Conservation (phyloP, 495 filamentous ascomycete genomes). For the Rhypophila decipiens region DNA sequence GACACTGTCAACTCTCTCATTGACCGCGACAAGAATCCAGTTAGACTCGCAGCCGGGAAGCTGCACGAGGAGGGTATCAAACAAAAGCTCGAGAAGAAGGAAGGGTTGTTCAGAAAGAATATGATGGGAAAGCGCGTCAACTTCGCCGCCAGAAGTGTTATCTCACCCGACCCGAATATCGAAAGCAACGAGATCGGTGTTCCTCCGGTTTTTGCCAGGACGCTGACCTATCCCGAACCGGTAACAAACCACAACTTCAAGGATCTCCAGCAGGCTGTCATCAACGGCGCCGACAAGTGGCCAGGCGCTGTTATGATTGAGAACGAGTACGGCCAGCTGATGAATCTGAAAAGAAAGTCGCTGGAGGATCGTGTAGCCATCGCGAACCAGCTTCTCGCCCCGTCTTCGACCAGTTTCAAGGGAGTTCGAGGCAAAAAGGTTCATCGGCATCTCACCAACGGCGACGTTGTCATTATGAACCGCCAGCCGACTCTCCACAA, state of each 20-base stretch:
- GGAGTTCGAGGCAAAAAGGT: slow-evolving; percentile 92
- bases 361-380: slow-evolving; percentile 76
- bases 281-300: slow-evolving; percentile 89
- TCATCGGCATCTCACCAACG: slow-evolving; percentile 89
- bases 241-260: slow-evolving; percentile 96
- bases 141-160: slow-evolving; percentile 94
- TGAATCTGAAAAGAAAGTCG: slow-evolving; percentile 80
- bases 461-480: slow-evolving; percentile 98
- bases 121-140: slow-evolving; percentile 99
- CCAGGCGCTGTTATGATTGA: slow-evolving; percentile 92
- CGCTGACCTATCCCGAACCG: slow-evolving; percentile 93
- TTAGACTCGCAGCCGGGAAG: slow-evolving; percentile 64
- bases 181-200: slow-evolving; percentile 99
- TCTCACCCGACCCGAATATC: slow-evolving; percentile 96
- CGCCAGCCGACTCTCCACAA: slow-evolving; percentile 99
- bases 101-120: slow-evolving; percentile 95
- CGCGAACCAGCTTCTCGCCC: slow-evolving; percentile 90
- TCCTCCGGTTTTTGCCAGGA: slow-evolving; percentile 91
- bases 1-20: slow-evolving; percentile 85
- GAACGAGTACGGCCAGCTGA: slow-evolving; percentile 86
- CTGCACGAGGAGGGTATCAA: slow-evolving; percentile 83
- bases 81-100: slow-evolving; percentile 97
- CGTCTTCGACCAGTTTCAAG: slow-evolving; percentile 65
- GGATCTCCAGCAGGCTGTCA: slow-evolving; percentile 91
- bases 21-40: slow-evolving; percentile 76